Base-by-base conservation (phyloP, 345 rosid species). In the Streptanthus diversifolius region DNA sequence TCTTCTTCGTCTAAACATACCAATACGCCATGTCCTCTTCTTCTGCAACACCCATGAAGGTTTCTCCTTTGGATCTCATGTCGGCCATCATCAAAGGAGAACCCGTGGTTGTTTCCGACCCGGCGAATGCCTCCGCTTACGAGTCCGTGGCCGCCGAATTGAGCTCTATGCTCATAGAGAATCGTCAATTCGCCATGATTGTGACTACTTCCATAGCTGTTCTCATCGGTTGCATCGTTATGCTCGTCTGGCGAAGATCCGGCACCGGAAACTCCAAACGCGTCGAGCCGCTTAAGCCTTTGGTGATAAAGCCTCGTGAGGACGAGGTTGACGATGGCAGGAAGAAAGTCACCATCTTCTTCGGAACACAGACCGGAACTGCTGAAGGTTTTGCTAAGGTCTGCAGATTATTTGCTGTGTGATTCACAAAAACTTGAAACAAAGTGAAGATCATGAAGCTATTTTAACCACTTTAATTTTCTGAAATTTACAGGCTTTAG, bases 361-460 rank as follows among this genome's bases (percentile, higher is more conserved):
- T 86, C 73, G 99, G 97, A 8, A 95, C 98, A 0, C 99, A 91
- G 68, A 95, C 98, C 1, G 99, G 98, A 0, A 95, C 99, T 3
- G 97, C 99, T 1, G 99, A 91, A 81, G 97, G 99, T 41, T 95
- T 95, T 52, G 97, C 99, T 6, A 91, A 95, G 95, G 98, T 92
- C 95, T 92, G 1, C 1, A 53, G 8, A 36, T 66, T 43, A 1
- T 3, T 39, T 11, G 0, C n/a, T 51, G 19, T 51, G n/a, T 13
- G 69, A 43, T 49, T 68, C 14, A 22, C 21, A 17, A 41, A 27
- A 4, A 7, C 12, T 22, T 22, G 25, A 43, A 30, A 62, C 24
- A 58, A 35, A 55, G 8, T 67, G 29, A 19, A 54, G 60, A 63
- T 35, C 18, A 12, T 47, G 75, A 63, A 39, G 44, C 19, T 61